Evolutionary conservation across 371 early-diverging fungal genomes (phyloP), one percentile per base, ranked within the genome.

Genomic region (Mortierella sp.): DNA sequence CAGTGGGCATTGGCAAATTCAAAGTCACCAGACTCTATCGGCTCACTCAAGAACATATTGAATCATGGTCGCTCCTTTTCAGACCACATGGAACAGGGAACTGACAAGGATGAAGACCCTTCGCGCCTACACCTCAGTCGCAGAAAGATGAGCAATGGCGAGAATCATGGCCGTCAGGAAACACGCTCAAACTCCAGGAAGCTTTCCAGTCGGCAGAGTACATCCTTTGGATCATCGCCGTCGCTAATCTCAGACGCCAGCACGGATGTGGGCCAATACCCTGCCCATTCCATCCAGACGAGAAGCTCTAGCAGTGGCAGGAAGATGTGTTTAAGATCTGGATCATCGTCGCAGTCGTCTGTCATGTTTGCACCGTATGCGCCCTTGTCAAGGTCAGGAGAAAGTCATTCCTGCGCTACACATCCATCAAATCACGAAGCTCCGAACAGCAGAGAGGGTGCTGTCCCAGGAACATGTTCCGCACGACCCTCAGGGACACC

Each of bases 31-130:
- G 77, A 69, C 3, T 55, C 66, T 1, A 60, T 76, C 31, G 70
- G 77, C 0, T 69, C 77, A 8, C 55, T 76, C 22, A 57, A 69
- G 58, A 65, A 54, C 22, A 76, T 69, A 21, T 69, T 76, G 66
- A 76, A n/a, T 34, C 65, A 50, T 21, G 59, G 77, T 17, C 57
- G 56, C 0, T 40, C 61, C 2, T 49, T 49, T 17, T 67, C 74
- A 14, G 67, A 60, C 12, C 28, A 27, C 2, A 27, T 22, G 19
- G 63, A 59, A n/a, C 45, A 27, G 8, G 49, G 50, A 1, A 9
- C 14, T 1, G 60, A 41, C 21, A 39, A 16, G 0, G 34, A 21
- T 3, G 62, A 40, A 10, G 34, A 34, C 34, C 10, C 34, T 4
- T 4, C 10, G 34, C 34, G 34, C 10, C 34, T 28, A 14, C 37